These are phyloP conservation scores for Epichloe baconii DNA, from an alignment of 2,329 filamentous ascomycete genomes.

Conservation along the genomic window DNA sequence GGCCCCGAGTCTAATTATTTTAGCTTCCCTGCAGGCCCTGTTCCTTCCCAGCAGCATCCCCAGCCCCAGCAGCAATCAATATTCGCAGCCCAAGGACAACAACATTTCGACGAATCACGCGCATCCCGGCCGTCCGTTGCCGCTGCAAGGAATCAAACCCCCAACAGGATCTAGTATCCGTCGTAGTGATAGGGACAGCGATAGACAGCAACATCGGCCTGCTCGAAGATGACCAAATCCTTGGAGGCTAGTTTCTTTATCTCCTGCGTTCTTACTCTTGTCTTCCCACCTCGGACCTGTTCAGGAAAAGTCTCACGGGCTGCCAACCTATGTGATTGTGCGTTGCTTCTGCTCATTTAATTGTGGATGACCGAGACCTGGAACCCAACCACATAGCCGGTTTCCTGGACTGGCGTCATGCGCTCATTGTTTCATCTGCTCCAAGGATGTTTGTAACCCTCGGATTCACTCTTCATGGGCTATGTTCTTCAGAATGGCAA, in stretches of 20 bases:
- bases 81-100: constrained; percentile 32
- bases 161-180: constrained; percentile 24
- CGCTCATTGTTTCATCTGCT: constrained; percentile 10
- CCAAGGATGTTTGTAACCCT: constrained; percentile 11
- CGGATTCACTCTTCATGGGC: constrained; percentile 13
- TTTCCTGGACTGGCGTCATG: constrained; percentile 15
- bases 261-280: constrained; percentile 1
- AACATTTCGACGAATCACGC: constrained; percentile 39
- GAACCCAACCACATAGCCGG: constrained; percentile 11
- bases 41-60: constrained; percentile 15
- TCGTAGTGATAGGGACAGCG: constrained; percentile 29
- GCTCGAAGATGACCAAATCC: constrained; percentile 19
- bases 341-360: constrained; percentile 14
- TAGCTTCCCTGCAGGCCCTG: constrained; percentile 39
- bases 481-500: constrained; percentile 16
- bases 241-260: constrained; percentile 2
- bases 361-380: constrained; percentile 16
- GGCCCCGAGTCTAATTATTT: constrained; percentile 28
- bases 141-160: constrained; percentile 26
- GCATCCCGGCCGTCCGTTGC: constrained; percentile 24
- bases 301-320: neutral
- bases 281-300: neutral
- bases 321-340: constrained; percentile 12
- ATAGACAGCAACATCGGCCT: constrained; percentile 28
- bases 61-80: constrained; percentile 17